phyloP scores from a whole-genome alignment of 228 moss, liverwort and hornwort species.

The Sphagnum fallax region DNA sequence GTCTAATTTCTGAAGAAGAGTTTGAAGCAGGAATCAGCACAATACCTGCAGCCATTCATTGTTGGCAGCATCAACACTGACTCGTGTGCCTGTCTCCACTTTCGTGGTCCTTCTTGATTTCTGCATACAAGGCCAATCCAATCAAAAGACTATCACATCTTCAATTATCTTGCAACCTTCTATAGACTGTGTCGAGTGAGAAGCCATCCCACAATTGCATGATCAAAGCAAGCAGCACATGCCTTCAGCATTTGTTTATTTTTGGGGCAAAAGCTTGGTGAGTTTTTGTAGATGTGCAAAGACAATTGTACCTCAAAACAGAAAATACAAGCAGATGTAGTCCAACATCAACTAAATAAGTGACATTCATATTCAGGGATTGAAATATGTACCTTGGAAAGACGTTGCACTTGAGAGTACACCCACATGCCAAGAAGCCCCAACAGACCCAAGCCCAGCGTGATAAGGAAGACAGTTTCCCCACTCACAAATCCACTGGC shows the following conservation, averaged over 20 bases:
- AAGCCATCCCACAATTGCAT: no score
- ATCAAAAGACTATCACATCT: no score
- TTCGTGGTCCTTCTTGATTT: slow-evolving; percentile 80
- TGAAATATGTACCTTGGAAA: slow-evolving; percentile 50
- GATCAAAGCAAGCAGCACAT: no score
- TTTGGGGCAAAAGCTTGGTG: no score
- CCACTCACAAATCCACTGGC: slow-evolving; percentile 85
- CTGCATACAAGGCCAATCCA: slow-evolving; percentile 19
- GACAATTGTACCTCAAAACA: no score
- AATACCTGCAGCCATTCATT: slow-evolving; percentile 83
- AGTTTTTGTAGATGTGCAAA: no score
- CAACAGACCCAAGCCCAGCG: slow-evolving; percentile 70
- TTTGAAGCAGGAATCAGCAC: background rate
- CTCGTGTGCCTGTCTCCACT: slow-evolving; percentile 82
- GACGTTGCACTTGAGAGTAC: slow-evolving; percentile 60
- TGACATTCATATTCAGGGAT: no score
- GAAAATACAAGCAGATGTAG: no score
- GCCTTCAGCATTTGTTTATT: no score
- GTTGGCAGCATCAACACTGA: slow-evolving; percentile 36
- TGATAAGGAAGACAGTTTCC: slow-evolving; percentile 81
- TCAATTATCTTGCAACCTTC: no score
- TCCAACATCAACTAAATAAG: no score
- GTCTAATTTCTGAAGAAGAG: background rate
- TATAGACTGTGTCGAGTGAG: no score
- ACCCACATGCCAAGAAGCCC: slow-evolving; percentile 81